Evolutionary conservation across 345 rosid species (phyloP).

Genomic region (Mangifera indica): DNA sequence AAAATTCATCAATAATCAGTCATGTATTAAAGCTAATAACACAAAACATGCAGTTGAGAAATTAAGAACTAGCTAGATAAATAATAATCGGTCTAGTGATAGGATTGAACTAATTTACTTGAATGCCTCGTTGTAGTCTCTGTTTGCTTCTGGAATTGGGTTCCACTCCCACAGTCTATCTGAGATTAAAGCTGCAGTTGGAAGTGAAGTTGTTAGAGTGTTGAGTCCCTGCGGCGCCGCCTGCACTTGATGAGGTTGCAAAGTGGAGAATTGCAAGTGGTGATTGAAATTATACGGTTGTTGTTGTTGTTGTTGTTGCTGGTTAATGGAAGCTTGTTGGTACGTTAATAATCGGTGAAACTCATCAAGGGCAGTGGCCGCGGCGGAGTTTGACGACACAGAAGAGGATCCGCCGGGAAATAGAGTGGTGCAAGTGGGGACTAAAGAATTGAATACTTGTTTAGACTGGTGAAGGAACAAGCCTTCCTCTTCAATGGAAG

Average conservation of each 20-base stretch:
- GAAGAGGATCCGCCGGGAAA: slow-evolving; percentile 29
- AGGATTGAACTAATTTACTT: slow-evolving; percentile 39
- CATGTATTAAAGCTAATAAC: slow-evolving; percentile 10
- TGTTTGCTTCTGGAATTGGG: slow-evolving; percentile 59
- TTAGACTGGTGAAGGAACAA: slow-evolving; percentile 34
- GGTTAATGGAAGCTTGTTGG: slow-evolving; percentile 48
- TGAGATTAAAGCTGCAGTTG: slow-evolving; percentile 35
- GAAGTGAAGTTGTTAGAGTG: slow-evolving; percentile 43
- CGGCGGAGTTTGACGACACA: slow-evolving; percentile 25
- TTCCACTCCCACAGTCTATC: slow-evolving; percentile 89
- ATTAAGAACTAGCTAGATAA: not conserved
- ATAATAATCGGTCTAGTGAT: not conserved
- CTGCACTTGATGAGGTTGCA: slow-evolving; percentile 40
- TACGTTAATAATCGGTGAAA: slow-evolving; percentile 65
- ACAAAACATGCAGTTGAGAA: slow-evolving; percentile 13
- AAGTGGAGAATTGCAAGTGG: slow-evolving; percentile 37
- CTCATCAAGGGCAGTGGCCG: slow-evolving; percentile 39
- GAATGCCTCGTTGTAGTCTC: slow-evolving; percentile 56
- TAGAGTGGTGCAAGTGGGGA: slow-evolving; percentile 28
- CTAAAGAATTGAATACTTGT: slow-evolving; percentile 20
- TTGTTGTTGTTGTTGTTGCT: slow-evolving; percentile 28
- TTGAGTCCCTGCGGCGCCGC: slow-evolving; percentile 35
- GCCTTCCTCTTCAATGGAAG: slow-evolving; percentile 4
- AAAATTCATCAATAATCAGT: not conserved
- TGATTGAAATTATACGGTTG: slow-evolving; percentile 23